Evolutionary conservation across 1,139 yeast genomes (phyloP).

Genomic region (Yamadazyma epiphylla): DNA sequence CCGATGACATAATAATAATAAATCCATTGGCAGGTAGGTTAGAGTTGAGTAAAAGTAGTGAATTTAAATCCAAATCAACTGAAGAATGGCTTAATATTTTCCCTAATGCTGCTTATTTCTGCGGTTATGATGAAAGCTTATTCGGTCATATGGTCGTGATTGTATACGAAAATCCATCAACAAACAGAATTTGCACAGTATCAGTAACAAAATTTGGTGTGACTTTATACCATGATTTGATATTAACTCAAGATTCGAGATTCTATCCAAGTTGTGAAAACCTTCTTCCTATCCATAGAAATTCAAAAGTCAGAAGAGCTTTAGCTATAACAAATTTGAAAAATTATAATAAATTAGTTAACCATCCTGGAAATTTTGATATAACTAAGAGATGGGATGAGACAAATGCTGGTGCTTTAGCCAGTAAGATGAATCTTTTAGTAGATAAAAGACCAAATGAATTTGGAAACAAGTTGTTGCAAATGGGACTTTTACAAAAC

Average conservation of each 20-base stretch:
- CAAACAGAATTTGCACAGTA: constrained; percentile 52
- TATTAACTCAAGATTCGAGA: constrained; percentile 58
- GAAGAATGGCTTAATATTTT: constrained; percentile 41
- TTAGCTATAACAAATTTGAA: constrained; percentile 73
- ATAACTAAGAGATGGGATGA: constrained; percentile 53
- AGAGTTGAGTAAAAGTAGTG: constrained; percentile 13
- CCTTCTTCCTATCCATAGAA: constrained; percentile 44
- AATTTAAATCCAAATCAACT: constrained; percentile 10
- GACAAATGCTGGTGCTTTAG: constrained; percentile 73
- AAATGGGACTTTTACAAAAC: constrained; percentile 58
- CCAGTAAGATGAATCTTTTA: constrained; percentile 56
- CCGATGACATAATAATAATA: constrained; percentile 10
- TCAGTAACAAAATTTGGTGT: constrained; percentile 71
- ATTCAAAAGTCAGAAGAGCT: constrained; percentile 65
- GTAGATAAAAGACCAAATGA: constrained; percentile 48
- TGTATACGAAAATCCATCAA: constrained; percentile 46
- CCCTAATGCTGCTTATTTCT: constrained; percentile 51
- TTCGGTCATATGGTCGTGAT: constrained; percentile 53
- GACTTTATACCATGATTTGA: constrained; percentile 56
- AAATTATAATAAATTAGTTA: constrained; percentile 55
- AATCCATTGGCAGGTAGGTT: constrained; percentile 18
- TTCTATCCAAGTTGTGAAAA: constrained; percentile 81
- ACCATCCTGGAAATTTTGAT: constrained; percentile 22
- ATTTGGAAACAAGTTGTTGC: constrained; percentile 48
- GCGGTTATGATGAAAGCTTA: constrained; percentile 47